Percentiles rank a stretch among this genome's conserved stretches.
These are phyloP conservation scores for Rhodomyrtus psidioides DNA, from an alignment of 441 rosid genomes.

Conservation along the genomic window DNA sequence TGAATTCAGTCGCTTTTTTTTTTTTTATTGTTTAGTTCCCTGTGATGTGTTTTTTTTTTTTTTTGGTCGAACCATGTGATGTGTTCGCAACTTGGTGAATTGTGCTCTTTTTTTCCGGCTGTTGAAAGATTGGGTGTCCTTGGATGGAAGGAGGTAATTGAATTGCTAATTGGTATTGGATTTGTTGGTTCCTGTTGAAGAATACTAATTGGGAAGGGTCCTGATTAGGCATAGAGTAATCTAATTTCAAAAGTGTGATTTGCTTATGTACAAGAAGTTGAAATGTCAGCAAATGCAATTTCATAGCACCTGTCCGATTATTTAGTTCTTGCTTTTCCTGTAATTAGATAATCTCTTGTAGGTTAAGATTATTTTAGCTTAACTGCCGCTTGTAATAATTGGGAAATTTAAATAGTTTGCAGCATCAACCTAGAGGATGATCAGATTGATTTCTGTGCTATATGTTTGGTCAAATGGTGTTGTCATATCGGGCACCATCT, in stretches of 20 bases:
- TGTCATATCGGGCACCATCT: rapidly evolving
- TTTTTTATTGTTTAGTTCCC: neutral
- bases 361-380: neutral
- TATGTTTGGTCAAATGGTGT: neutral
- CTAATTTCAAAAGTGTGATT: neutral
- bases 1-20: neutral
- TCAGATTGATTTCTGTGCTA: neutral
- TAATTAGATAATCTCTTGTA: neutral
- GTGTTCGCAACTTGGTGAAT: neutral
- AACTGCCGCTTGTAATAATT: neutral
- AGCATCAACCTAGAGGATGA: neutral
- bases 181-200: neutral
- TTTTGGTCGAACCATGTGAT: neutral
- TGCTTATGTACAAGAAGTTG: neutral
- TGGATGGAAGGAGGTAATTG: neutral
- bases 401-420: neutral
- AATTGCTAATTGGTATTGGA: neutral
- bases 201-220: neutral
- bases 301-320: neutral
- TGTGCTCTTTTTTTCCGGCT: neutral
- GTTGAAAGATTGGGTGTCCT: neutral
- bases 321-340: neutral
- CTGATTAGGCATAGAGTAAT: neutral
- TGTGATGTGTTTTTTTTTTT: neutral
- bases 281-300: neutral